These are phyloP conservation scores for Solanum hybrid DNA, from an alignment of 305 asterid genomes.

Conservation along the genomic window DNA sequence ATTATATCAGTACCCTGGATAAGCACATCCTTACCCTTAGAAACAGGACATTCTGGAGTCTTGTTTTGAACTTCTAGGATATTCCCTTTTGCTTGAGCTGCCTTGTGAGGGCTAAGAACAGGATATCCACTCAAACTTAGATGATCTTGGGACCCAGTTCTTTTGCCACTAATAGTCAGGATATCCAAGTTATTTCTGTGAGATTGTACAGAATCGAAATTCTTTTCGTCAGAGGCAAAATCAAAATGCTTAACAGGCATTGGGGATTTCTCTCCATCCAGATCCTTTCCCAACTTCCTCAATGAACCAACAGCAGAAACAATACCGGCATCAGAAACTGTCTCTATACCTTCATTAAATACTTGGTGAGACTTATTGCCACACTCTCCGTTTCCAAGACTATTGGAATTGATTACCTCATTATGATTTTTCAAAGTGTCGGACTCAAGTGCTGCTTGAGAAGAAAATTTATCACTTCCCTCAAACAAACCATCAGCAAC, in stretches of 20 bases:
- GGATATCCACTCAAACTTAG: conserved; percentile 14
- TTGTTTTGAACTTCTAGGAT: conserved; percentile 24
- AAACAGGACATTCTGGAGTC: conserved; percentile 18
- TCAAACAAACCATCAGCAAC: conserved; percentile 77
- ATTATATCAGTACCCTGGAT: conserved; percentile 23
- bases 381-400: conserved; percentile 28
- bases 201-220: conserved; percentile 22
- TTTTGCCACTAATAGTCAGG: conserved; percentile 21
- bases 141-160: conserved; percentile 22
- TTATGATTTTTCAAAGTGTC: conserved; percentile 28
- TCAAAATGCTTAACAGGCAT: conserved; percentile 94
- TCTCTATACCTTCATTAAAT: conserved; percentile 16
- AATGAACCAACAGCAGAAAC: conserved; percentile 34
- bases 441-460: conserved; percentile 27
- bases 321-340: conserved; percentile 24
- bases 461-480: conserved; percentile 33
- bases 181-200: conserved; percentile 25
- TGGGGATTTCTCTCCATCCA: conserved; percentile 64
- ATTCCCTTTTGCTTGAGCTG: conserved; percentile 20
- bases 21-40: conserved; percentile 22
- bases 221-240: conserved; percentile 54
- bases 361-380: conserved; percentile 16
- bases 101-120: conserved; percentile 8
- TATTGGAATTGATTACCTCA: conserved; percentile 28
- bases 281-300: conserved; percentile 36